Evolutionary conservation across 495 filamentous ascomycete species (phyloP).

Genomic region (Penicillium arizonense): DNA sequence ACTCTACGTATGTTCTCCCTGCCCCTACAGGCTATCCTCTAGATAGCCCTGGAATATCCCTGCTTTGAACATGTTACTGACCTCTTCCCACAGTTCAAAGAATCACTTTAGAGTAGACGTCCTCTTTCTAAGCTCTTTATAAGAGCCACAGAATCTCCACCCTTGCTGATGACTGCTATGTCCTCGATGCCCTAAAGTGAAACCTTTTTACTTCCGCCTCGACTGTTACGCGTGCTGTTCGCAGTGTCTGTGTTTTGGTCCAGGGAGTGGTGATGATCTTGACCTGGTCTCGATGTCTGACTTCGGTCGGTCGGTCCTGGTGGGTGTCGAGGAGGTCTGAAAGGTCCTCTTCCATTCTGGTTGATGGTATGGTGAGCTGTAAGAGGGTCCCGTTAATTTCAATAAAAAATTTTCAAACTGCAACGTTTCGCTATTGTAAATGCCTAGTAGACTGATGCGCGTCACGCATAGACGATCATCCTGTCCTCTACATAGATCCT

Average conservation of each 20-base stretch:
- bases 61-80: slow-evolving; percentile 23
- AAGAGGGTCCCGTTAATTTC: background rate
- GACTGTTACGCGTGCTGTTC: slow-evolving; percentile 35
- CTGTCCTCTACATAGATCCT: too few species aligned
- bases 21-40: too few species aligned
- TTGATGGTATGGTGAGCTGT: background rate
- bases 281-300: slow-evolving; percentile 56
- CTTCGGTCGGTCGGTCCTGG: slow-evolving; percentile 63
- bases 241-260: slow-evolving; percentile 34
- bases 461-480: too few species aligned
- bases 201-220: slow-evolving; percentile 58
- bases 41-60: background rate
- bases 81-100: slow-evolving; percentile 59
- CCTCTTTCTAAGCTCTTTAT: slow-evolving; percentile 73
- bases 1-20: slow-evolving; percentile 60
- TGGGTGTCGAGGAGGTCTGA: slow-evolving; percentile 72
- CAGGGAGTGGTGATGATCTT: slow-evolving; percentile 75
- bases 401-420: too few species aligned
- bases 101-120: slow-evolving; percentile 92
- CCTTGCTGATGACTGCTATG: slow-evolving; percentile 70
- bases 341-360: slow-evolving; percentile 44
- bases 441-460: too few species aligned
- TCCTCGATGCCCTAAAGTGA: slow-evolving; percentile 73
- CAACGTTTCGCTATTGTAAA: too few species aligned
- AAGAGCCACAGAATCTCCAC: slow-evolving; percentile 73